These are phyloP conservation scores for Termitomyces sp. DNA, from an alignment of 768 basidiomycete species.

Conservation along the genomic window DNA sequence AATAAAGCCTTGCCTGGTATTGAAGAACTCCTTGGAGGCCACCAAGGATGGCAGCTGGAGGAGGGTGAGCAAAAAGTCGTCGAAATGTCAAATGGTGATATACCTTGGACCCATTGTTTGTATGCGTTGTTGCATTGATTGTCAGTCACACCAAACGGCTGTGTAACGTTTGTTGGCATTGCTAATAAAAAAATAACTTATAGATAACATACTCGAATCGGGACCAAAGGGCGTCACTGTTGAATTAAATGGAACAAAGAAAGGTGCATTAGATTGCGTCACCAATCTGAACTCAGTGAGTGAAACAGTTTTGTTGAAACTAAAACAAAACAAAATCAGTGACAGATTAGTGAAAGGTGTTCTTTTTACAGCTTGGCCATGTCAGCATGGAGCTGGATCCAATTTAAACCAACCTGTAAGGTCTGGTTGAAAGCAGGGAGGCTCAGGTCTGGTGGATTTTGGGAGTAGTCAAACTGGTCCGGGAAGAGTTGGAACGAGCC, in stretches of 20 bases:
- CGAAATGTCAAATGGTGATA: not conserved
- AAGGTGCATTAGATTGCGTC: constrained; percentile 47
- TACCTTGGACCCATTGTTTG: constrained; percentile 50
- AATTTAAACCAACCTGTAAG: constrained; percentile 48
- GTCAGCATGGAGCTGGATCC: constrained; percentile 53
- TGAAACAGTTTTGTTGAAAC: constrained; percentile 53
- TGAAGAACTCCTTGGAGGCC: constrained; percentile 46
- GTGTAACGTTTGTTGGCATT: constrained; percentile 8
- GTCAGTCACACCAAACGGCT: constrained; percentile 52
- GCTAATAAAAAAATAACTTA: not conserved
- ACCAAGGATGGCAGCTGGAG: constrained; percentile 38
- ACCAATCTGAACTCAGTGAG: constrained; percentile 64
- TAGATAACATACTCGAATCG: constrained; percentile 24
- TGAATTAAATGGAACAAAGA: constrained; percentile 64
- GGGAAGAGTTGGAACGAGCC: constrained; percentile 66
- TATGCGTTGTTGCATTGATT: constrained; percentile 54
- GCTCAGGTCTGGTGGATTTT: constrained; percentile 43
- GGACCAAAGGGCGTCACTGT: constrained; percentile 41
- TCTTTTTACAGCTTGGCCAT: constrained; percentile 40
- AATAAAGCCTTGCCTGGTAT: constrained; percentile 37
- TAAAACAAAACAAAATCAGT: constrained; percentile 22
- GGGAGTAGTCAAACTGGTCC: constrained; percentile 56
- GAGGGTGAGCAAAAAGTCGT: constrained; percentile 5
- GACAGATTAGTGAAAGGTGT: not conserved
- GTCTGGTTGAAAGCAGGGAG: constrained; percentile 52